Percentiles rank a stretch among this genome's conserved stretches.
These are phyloP conservation scores for Capronia coronata DNA, from an alignment of 2,329 filamentous ascomycete species.

Conservation along the genomic window DNA sequence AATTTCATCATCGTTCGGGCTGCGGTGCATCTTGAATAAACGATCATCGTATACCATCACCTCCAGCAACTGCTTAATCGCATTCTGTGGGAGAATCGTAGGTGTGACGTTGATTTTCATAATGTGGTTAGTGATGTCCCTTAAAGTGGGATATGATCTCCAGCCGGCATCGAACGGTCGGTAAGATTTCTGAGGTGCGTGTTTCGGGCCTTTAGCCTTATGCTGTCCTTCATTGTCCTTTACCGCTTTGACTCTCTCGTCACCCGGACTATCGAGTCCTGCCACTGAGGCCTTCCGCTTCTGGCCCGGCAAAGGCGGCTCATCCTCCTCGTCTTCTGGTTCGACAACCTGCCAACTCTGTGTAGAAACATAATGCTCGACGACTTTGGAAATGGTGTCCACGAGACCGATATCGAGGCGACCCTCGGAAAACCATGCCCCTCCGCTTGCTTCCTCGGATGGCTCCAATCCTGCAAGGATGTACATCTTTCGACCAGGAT, in stretches of 20 bases:
- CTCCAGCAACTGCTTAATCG: conserved; percentile 79
- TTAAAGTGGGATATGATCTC: conserved; percentile 70
- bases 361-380: conserved; percentile 66
- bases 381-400: conserved; percentile 52
- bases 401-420: conserved; percentile 87
- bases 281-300: conserved; percentile 38
- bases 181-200: conserved; percentile 31
- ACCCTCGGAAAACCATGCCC: conserved; percentile 89
- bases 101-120: conserved; percentile 65
- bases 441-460: conserved; percentile 83
- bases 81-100: conserved; percentile 48
- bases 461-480: conserved; percentile 81
- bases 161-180: conserved; percentile 59
- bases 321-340: conserved; percentile 26
- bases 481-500: conserved; percentile 89
- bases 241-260: conserved; percentile 21
- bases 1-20: conserved; percentile 15
- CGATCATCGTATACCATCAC: conserved; percentile 84
- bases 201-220: conserved; percentile 31
- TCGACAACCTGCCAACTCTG: conserved; percentile 61
- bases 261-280: conserved; percentile 25
- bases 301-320: conserved; percentile 19
- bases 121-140: conserved; percentile 69
- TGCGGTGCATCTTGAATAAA: conserved; percentile 50
- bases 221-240: conserved; percentile 15